These are phyloP conservation scores for Vitis hybrid DNA, from an alignment of 177 flowering plant species.

Conservation along the genomic window DNA sequence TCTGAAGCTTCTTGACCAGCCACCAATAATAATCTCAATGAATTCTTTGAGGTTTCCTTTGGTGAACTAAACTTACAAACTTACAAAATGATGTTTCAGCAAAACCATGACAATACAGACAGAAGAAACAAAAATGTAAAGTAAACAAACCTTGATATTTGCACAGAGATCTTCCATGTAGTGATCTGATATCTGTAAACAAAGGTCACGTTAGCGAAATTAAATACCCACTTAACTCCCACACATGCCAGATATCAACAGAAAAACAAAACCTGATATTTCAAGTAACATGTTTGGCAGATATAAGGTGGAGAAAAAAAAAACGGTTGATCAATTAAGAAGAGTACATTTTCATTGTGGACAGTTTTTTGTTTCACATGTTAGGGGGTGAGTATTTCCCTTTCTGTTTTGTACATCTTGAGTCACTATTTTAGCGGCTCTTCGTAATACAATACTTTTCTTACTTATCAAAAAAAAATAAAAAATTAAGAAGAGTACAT, in stretches of 20 bases:
- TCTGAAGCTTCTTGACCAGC: too few relatives aligned
- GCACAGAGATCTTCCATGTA: constrained; percentile 79
- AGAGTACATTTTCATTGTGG: too few relatives aligned
- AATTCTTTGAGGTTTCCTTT: too few relatives aligned
- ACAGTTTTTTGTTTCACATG: too few relatives aligned
- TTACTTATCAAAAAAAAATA: background rate
- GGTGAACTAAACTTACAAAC: too few relatives aligned
- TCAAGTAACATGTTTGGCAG: background rate
- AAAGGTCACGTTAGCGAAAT: constrained; percentile 11
- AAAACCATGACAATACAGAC: background rate
- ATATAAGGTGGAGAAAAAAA: too few relatives aligned
- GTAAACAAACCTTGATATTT: constrained; percentile 59
- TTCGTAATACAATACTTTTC: too few relatives aligned
- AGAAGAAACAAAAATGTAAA: background rate
- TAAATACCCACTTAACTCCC: background rate
- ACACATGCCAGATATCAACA: background rate
- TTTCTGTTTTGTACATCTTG: too few relatives aligned
- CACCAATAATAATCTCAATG: too few relatives aligned
- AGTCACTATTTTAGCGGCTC: accelerated
- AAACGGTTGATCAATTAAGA: too few relatives aligned
- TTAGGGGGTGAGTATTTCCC: too few relatives aligned
- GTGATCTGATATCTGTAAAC: constrained; percentile 57
- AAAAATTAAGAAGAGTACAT: background rate
- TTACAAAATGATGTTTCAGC: background rate
- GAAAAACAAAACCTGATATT: background rate